Base-by-base conservation (phyloP, 202 grass and related monocot genomes). In the Miscanthus sacchariflorus region DNA sequence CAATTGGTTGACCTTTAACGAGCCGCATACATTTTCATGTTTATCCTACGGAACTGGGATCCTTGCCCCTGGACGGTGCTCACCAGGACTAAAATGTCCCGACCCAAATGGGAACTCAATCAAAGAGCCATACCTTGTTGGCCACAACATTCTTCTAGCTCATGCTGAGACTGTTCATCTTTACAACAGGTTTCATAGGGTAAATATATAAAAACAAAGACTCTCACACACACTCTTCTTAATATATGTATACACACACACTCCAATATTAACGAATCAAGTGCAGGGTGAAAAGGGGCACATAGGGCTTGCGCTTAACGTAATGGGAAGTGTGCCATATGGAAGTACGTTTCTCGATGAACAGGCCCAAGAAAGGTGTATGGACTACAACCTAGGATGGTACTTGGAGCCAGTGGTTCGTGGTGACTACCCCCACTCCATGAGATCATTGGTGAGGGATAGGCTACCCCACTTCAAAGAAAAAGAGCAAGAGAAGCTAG, bases 1-100 rank as follows among this genome's bases (percentile, higher is more conserved):
- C 61, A 38, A 93, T 43, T 93, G 91, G 91, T 87, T 93, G 21
- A 93, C 91, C 25, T 71, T 93, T 50, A 93, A 50, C 4, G 48
- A 50, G 13, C 48, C 48, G 0, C 48, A 50, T 4, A 50, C 14
- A 50, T 50, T 50, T 42, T 82, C 76, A n/a, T 21, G 25, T 14
- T 48, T 19, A 2, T 64, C 84, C 4, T 93, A 90, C 21, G 64
- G 66, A 10, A 12, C 0, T 0, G 91, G 91, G 0, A 6, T 5
- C 19, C 1, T 70, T 5, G 80, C 91, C 5, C 88, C 91, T 2
- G 91, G 88, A 19, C 81, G 88, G 28, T 90, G 91, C 75, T 85
- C 91, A 18, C 27, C 89, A 0, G 48, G 42, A 18, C 5, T 12
- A 5, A 30, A 59, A 0, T 76, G 84, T 21, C 83, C 83, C 2